Base-by-base conservation (phyloP, 768 basidiomycete genomes). In the Tulasnella sp. region DNA sequence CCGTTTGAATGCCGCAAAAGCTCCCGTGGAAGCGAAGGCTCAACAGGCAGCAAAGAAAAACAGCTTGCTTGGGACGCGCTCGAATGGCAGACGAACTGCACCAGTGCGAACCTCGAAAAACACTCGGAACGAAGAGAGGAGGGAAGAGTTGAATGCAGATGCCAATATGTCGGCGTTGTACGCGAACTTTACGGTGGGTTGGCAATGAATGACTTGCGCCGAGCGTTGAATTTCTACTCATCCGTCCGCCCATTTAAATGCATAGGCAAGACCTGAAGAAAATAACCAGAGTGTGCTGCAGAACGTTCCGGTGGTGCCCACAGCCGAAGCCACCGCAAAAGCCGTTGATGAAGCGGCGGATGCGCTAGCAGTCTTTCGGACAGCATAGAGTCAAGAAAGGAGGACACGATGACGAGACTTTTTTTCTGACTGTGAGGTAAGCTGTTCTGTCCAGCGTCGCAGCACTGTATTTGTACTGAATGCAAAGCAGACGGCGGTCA, bases 301-400 rank as follows among this genome's bases (percentile, higher is more conserved):
- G 35, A 18, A 2, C 61, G 61, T 67, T 29, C 13, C 32, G 5
- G 61, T 18, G 16, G 15, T 26, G 10, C 61, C 61, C 26, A 67
- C 61, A 10, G 16, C 26, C 11, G 61, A 67, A 32, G 29, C 32
- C 0, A 67, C 61, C 6, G 61, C n/a, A 2, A 26, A 32, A 11
- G 61, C 61, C 16, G 61, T 67, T 26, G 61, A 67, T 35, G 61
- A 67, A 16, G 61, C 61, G 61, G 61, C 61, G 61, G 61, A 67
- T 18, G 61, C 61, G 61, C 61, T 67, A 2, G 61, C 61, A 16
- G 29, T 16, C 26, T 67, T 67, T 35, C 23, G 61, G 18, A 67
- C 61, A 35, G 61, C 29, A 6, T 67, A 67, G 5, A 13, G 32
- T 9, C 61, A 29, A 2, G 29, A 11, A 26, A 7, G 5, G 29